Base-by-base conservation (phyloP, 768 basidiomycete genomes). In the Mycena pura region DNA sequence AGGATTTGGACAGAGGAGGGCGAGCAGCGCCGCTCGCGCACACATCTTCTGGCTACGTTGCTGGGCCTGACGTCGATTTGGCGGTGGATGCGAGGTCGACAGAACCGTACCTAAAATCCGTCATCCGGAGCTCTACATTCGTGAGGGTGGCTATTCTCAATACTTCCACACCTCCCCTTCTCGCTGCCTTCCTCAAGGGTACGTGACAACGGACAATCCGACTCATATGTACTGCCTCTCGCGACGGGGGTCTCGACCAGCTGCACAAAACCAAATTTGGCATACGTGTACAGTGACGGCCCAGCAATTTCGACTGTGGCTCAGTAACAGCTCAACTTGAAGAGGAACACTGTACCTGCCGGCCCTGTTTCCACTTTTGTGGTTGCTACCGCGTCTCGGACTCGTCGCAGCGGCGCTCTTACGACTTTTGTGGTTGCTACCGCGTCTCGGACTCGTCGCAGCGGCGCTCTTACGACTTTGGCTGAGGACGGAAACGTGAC, bases 171-270 rank as follows among this genome's bases (percentile, higher is more conserved):
- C 80, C 22, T 89, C 85, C 50, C 78, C 86, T 2, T 72, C 76
- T 28, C 89, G 89, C 43, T 99, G 96, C 78, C 80, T 90, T 45
- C 96, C 94, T 0, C 79, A 77, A 17, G 89, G 84, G 1, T 99
- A 99, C 71, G 89, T 96, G 39, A 87, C 84, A 7, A 99, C 99
- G 97, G 95, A 98, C 70, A 95, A 98, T 72, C 95, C 95, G 2
- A 83, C 82, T 43, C 89, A 96, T 72, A n/a, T n/a, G n/a, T n/a
- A 85, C 88, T 19, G 79, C 81, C 19, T 90, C 93, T 32, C 90
- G 95, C 44, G 84, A 88, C 40, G 91, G 93, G 70, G 93, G 96
- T 68, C 73, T 98, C 41, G 93, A 94, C 74, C 92, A 95, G 69
- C 95, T 99, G 80, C 91, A 96, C 65, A 92, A 88, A 71, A 84